Base-by-base conservation (phyloP, 768 basidiomycete genomes). In the Krasilnikovozyma curviuscula region DNA sequence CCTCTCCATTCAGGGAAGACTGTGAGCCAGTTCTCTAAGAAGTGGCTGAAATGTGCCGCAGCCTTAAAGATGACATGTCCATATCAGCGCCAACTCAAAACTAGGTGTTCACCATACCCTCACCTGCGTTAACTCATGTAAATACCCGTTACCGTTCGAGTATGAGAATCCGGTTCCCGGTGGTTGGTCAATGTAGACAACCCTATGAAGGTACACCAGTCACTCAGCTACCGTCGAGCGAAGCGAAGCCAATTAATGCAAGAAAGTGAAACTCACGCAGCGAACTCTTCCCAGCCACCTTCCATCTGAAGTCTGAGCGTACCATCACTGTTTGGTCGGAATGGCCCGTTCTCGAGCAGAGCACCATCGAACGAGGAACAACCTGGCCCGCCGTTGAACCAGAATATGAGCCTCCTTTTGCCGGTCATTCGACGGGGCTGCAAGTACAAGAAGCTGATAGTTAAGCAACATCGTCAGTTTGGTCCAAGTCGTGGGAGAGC, bases 261-360 rank as follows among this genome's bases (percentile, higher is more conserved):
- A 33, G 14, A 35, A 33, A 28, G 16, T 21, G 42, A 50, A 30
- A 40, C 32, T 47, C n/a, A 67, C 82, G 60, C 88, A 21, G 83
- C 79, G 61, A 91, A 95, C 62, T 97, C 91, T 60, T 97, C 88
- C 91, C 91, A 97, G 8, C 88, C 88, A 24, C 88, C 86, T 6
- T 38, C 47, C 54, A 85, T 78, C 8, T 75, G 68, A 18, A 76
- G 71, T 56, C 73, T 74, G 53, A 89, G 72, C 3, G 78, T 73
- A 47, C 81, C 77, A 57, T 57, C 24, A 40, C 46, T 21, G 54
- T 56, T 18, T 57, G 60, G 34, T 76, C 85, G 45, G 54, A 66
- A 91, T 4, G 91, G 89, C 0, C 91, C 91, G n/a, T 89, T 71
- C 58, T 97, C 91, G 85, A 97, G 89, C 79, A 97, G 81, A 16